Percentiles rank a stretch among this genome's conserved stretches.
phyloP scores from a whole-genome alignment of 73 alveolate genomes.

The Tetrahymena borealis region DNA sequence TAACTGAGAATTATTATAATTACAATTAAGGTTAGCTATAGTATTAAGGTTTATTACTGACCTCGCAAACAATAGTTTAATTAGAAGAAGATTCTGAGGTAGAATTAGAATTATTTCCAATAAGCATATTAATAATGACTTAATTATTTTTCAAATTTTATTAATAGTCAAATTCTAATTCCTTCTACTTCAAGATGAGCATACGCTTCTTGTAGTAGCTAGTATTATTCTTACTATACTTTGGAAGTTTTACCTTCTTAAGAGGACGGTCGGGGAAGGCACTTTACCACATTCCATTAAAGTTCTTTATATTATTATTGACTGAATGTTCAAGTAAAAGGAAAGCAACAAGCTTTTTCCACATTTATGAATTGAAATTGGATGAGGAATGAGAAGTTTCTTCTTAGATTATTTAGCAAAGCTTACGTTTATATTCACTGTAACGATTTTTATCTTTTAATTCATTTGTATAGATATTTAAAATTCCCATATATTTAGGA shows the following conservation, averaged over 20 bases:
- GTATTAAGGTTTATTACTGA: neutral
- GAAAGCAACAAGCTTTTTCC: neutral
- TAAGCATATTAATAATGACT: neutral
- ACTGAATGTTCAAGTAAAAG: neutral
- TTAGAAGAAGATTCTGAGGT: neutral
- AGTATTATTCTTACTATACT: neutral
- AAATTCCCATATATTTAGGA: neutral
- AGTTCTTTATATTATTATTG: neutral
- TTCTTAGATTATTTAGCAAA: neutral
- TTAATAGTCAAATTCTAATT: neutral
- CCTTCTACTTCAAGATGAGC: neutral
- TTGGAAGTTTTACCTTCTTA: neutral
- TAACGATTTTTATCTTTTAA: neutral
- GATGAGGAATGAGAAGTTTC: neutral
- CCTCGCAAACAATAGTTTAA: neutral
- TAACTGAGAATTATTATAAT: neutral
- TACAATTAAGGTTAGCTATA: neutral
- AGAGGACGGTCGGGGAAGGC: neutral
- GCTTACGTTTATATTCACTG: neutral
- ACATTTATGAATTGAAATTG: neutral
- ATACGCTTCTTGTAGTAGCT: neutral
- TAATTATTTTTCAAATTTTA: neutral
- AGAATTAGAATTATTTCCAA: neutral
- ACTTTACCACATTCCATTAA: neutral
- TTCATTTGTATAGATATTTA: neutral